phyloP scores from a whole-genome alignment of 257 asterid species.

The Capsicum chinense region DNA sequence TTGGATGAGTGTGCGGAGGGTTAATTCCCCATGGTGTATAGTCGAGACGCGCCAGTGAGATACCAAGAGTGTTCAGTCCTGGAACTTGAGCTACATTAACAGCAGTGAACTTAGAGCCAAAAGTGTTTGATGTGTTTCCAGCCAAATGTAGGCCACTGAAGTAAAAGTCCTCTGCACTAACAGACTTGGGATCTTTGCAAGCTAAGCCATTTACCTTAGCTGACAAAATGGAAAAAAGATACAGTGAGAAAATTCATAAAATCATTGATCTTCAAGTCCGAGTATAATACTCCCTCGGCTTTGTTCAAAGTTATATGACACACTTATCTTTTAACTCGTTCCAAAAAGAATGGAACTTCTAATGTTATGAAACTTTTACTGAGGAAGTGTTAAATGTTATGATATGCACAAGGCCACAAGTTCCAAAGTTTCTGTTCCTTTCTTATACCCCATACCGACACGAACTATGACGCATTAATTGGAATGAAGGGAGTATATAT shows the following conservation, averaged over 20 bases:
- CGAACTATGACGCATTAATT: too few relatives aligned
- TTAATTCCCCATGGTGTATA: conserved; percentile 13
- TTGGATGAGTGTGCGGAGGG: conserved; percentile 1
- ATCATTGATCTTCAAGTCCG: not conserved
- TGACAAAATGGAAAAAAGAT: not conserved
- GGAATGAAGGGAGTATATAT: not conserved
- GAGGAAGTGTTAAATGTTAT: too few relatives aligned
- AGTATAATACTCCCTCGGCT: not conserved
- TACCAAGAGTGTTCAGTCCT: conserved; percentile 25
- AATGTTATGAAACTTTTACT: too few relatives aligned
- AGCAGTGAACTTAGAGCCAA: not conserved
- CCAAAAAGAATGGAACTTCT: too few relatives aligned
- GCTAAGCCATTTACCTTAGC: not conserved
- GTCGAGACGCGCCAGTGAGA: not conserved
- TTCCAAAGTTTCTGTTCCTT: not conserved
- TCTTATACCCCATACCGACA: too few relatives aligned
- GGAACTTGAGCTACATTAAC: not conserved
- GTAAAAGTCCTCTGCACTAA: not conserved
- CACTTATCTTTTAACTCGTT: not conserved
- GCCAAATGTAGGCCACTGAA: not conserved
- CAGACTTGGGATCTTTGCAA: conserved; percentile 2
- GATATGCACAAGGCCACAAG: not conserved
- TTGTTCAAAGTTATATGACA: not conserved
- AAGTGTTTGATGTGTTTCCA: too few relatives aligned
- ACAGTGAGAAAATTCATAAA: not conserved